A percentile compares a stretch with the other conserved stretches of the same genome.
These are phyloP conservation scores for Aphanomyces astaci DNA, from an alignment of 352 stramenopile genomes.

Conservation along the genomic window DNA sequence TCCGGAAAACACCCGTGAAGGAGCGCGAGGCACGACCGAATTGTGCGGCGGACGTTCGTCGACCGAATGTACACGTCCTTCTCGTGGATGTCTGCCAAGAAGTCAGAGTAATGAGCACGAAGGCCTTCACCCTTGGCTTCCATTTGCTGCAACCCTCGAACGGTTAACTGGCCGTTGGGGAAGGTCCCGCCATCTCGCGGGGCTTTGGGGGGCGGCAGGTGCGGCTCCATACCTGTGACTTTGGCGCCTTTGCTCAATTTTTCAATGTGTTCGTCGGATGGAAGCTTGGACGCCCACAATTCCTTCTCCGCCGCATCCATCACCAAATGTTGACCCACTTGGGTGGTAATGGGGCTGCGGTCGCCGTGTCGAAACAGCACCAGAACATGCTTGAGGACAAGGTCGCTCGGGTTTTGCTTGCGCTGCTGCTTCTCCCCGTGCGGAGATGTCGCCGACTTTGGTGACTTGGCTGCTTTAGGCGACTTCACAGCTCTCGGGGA, in stretches of 20 bases:
- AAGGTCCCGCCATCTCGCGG: slow-evolving; percentile 39
- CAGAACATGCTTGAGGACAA: slow-evolving; percentile 60
- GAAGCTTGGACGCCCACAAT: slow-evolving; percentile 60
- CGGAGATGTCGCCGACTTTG: background rate
- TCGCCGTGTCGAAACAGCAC: slow-evolving; percentile 79
- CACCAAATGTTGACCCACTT: slow-evolving; percentile 39
- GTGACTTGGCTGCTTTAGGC: background rate
- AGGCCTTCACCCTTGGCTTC: slow-evolving; percentile 43
- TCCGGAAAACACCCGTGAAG: slow-evolving; percentile 58
- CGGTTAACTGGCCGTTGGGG: slow-evolving; percentile 66
- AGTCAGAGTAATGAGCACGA: slow-evolving; percentile 34
- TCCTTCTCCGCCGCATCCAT: slow-evolving; percentile 47
- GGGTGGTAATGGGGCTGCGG: slow-evolving; percentile 58
- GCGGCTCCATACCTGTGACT: slow-evolving; percentile 39
- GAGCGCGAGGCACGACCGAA: slow-evolving; percentile 61
- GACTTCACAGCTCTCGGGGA: background rate
- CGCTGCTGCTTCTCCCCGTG: background rate
- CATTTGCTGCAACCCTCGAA: slow-evolving; percentile 62
- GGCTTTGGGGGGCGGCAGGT: slow-evolving; percentile 31
- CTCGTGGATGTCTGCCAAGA: slow-evolving; percentile 37
- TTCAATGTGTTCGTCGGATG: slow-evolving; percentile 38
- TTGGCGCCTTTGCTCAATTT: slow-evolving; percentile 39
- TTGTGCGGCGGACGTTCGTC: slow-evolving; percentile 74
- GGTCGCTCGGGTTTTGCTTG: slow-evolving; percentile 15
- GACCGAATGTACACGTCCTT: slow-evolving; percentile 65